Conservation (phyloP, 2,329 filamentous ascomycete species). For the Cladosporium colombiae region DNA sequence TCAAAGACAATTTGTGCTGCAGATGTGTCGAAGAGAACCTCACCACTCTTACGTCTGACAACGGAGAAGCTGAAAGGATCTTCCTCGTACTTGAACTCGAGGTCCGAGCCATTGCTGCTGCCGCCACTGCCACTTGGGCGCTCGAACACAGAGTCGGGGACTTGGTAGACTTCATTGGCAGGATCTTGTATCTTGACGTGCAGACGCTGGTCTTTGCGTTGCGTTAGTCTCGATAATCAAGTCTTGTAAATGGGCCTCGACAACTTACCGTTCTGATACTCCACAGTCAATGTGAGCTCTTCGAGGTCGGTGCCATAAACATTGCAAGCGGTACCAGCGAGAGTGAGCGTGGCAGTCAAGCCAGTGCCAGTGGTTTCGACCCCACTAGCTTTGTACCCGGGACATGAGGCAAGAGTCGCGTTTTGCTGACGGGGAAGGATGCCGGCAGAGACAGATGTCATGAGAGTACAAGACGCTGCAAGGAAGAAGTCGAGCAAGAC, state of each 20-base stretch:
- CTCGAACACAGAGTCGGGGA: constrained; percentile 68
- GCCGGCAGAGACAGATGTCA: not conserved
- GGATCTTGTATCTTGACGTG: constrained; percentile 75
- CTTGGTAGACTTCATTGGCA: constrained; percentile 70
- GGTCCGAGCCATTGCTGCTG: constrained; percentile 42
- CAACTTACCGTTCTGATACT: constrained; percentile 60
- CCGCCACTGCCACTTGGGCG: constrained; percentile 50
- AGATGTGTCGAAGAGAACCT: constrained; percentile 70
- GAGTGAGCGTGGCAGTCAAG: constrained; percentile 67
- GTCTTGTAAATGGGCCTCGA: not conserved
- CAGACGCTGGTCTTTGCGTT: constrained; percentile 51
- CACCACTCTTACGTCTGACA: constrained; percentile 56
- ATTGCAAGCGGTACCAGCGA: constrained; percentile 68
- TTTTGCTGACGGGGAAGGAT: constrained; percentile 11
- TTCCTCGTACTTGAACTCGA: constrained; percentile 56
- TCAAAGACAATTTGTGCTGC: constrained; percentile 70
- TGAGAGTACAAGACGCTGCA: not conserved
- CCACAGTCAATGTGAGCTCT: constrained; percentile 59
- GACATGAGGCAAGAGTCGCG: constrained; percentile 48
- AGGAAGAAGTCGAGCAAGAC: not conserved
- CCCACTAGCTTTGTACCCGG: constrained; percentile 67
- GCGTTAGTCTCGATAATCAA: not conserved
- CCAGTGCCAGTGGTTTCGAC: constrained; percentile 55
- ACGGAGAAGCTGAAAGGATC: constrained; percentile 70
- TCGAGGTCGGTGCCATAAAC: constrained; percentile 60